These are phyloP conservation scores for Podila epicladia DNA, from an alignment of 192 early-diverging fungal species.

Conservation along the genomic window DNA sequence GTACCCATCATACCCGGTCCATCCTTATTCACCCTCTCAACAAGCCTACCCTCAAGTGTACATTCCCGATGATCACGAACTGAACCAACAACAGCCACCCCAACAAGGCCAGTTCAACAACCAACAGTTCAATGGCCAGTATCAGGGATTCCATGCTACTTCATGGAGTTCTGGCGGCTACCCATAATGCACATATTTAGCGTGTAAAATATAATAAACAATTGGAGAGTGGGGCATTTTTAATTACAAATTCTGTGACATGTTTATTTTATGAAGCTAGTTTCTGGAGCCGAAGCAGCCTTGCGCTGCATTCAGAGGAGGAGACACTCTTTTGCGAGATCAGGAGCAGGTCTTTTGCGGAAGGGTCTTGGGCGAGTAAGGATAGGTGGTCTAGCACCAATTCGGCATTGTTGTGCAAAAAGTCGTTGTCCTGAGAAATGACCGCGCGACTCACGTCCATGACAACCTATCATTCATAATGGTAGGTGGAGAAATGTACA, in stretches of 20 bases:
- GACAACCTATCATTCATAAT: slow-evolving; percentile 4
- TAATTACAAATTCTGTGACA: not conserved
- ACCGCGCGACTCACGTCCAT: slow-evolving; percentile 22
- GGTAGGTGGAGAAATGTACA: not conserved
- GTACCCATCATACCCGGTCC: slow-evolving; percentile 26
- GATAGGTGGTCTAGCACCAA: slow-evolving; percentile 19
- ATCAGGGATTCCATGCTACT: slow-evolving; percentile 22
- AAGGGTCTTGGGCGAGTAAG: slow-evolving; percentile 9
- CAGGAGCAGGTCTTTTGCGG: not conserved
- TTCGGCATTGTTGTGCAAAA: slow-evolving; percentile 12
- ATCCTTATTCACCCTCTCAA: slow-evolving; percentile 27
- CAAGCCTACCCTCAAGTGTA: slow-evolving; percentile 37
- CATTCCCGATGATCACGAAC: slow-evolving; percentile 12
- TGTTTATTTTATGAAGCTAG: not conserved
- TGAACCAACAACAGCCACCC: not conserved
- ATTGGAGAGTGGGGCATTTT: not conserved
- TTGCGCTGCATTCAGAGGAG: not conserved
- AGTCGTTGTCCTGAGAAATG: slow-evolving; percentile 44
- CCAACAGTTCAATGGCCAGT: not conserved
- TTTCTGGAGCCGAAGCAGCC: not conserved
- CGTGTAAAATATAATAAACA: not conserved
- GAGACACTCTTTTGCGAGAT: not conserved
- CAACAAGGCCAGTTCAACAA: not conserved
- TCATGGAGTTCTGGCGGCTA: slow-evolving; percentile 42
- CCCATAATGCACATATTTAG: slow-evolving; percentile 13